Percentiles rank a stretch among this genome's conserved stretches.
Evolutionary conservation across 139 green algal species (phyloP).

Genomic region (Axilococcus clingmanii): DNA sequence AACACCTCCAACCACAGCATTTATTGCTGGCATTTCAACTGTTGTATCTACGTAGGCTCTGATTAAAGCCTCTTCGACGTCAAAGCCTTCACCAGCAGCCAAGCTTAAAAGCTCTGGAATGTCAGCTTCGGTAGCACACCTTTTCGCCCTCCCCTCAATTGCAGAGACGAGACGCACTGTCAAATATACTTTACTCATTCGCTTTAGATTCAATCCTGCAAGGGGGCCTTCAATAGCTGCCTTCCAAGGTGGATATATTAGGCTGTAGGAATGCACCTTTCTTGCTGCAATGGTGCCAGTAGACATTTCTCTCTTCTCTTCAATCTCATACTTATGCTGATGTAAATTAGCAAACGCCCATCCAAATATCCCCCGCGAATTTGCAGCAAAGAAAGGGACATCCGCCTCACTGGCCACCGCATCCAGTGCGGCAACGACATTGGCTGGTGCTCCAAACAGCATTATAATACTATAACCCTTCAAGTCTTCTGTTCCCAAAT

Average conservation of each 20-base stretch:
- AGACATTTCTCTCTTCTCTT: too few species aligned
- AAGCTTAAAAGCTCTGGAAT: background rate
- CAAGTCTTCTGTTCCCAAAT: slow-evolving; percentile 1
- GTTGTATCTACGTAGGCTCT: slow-evolving; percentile 1
- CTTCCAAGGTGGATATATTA: too few species aligned
- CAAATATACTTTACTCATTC: too few species aligned
- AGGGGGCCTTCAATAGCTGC: too few species aligned
- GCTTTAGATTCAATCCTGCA: background rate
- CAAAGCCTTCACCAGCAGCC: background rate
- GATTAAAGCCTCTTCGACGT: slow-evolving; percentile 8
- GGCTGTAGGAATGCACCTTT: too few species aligned
- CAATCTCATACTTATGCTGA: slow-evolving; percentile 39
- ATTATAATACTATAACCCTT: slow-evolving; percentile 40
- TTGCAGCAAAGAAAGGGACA: slow-evolving; percentile 49
- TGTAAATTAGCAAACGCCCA: slow-evolving; percentile 66
- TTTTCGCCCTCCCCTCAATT: slow-evolving; percentile 12
- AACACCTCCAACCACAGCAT: slow-evolving; percentile 72
- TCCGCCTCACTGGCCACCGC: slow-evolving; percentile 18
- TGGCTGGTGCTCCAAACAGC: slow-evolving; percentile 19
- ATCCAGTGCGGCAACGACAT: slow-evolving; percentile 22
- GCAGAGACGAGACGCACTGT: too few species aligned
- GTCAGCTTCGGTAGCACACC: background rate
- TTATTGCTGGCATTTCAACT: slow-evolving; percentile 49
- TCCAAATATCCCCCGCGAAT: slow-evolving; percentile 30
- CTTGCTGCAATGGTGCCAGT: too few species aligned